Conservation (phyloP, 495 filamentous ascomycete species). For the Astrothelium macrocarpum region DNA sequence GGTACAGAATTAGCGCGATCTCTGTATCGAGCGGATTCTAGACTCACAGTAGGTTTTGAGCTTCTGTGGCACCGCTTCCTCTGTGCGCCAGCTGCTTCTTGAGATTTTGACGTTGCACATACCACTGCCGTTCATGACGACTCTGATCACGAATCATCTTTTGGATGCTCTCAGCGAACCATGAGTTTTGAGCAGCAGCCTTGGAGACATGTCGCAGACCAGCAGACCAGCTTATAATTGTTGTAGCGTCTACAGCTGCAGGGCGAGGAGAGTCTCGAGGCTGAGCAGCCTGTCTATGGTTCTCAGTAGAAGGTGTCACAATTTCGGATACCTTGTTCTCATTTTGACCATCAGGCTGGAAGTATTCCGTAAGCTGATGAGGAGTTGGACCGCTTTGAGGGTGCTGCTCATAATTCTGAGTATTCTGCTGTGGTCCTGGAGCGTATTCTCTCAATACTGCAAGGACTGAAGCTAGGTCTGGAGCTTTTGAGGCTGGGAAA, state of each 20-base stretch:
- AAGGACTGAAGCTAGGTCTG: constrained; percentile 20
- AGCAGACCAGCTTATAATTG: constrained; percentile 55
- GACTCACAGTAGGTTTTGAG: neutral
- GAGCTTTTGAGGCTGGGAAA: neutral
- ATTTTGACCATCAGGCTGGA: neutral
- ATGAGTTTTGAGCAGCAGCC: constrained; percentile 44
- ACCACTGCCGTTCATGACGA: constrained; percentile 58
- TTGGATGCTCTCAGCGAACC: constrained; percentile 31
- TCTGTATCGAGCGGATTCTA: neutral
- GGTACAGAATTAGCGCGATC: neutral
- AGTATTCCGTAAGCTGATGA: neutral
- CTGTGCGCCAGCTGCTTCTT: constrained; percentile 9
- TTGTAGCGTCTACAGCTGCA: constrained; percentile 39
- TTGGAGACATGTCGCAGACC: constrained; percentile 55
- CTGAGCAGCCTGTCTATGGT: constrained; percentile 10
- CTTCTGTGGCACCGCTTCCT: neutral
- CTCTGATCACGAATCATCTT: constrained; percentile 56
- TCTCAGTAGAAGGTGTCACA: neutral
- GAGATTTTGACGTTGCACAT: constrained; percentile 15
- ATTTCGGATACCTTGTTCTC: neutral
- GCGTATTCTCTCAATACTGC: constrained; percentile 15
- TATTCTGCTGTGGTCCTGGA: neutral
- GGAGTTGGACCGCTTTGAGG: neutral
- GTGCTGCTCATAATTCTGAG: neutral
- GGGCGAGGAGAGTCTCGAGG: neutral